Conservation (phyloP, 2,329 filamentous ascomycete species). For the Aspergillus sp. region DNA sequence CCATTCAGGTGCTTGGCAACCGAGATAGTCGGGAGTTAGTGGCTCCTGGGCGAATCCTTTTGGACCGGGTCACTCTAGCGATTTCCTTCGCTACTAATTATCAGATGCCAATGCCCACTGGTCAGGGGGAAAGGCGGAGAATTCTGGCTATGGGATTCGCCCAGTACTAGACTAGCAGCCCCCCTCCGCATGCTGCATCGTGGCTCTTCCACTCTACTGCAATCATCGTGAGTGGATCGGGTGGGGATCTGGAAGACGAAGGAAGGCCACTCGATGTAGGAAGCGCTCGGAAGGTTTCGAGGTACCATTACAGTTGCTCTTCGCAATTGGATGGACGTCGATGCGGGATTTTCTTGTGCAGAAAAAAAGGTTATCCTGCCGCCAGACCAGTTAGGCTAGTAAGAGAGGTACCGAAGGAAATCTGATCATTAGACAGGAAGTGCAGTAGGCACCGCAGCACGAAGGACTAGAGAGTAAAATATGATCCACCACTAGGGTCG, state of each 20-base stretch:
- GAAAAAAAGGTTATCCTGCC: constrained; percentile 6
- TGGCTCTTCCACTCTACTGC: constrained; percentile 3
- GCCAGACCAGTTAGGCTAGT: not conserved
- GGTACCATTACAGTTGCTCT: not conserved
- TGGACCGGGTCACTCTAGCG: constrained; percentile 3
- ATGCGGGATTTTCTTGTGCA: constrained; percentile 9
- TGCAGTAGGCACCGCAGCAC: not conserved
- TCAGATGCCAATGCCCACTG: constrained; percentile 8
- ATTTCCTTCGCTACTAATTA: constrained; percentile 4
- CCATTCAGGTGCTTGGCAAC: constrained; percentile 9
- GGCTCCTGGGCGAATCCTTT: constrained; percentile 17
- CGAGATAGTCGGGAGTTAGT: constrained; percentile 15
- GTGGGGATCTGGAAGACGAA: constrained; percentile 1
- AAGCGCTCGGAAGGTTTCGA: constrained; percentile 2
- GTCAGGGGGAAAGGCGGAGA: constrained; percentile 12
- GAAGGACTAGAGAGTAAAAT: not conserved
- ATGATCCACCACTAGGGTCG: constrained; percentile 10
- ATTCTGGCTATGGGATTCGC: constrained; percentile 3
- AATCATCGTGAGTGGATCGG: constrained; percentile 6
- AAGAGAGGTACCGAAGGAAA: not conserved
- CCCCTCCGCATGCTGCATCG: not conserved
- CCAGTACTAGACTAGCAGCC: not conserved
- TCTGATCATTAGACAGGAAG: constrained; percentile 6
- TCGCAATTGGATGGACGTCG: not conserved
- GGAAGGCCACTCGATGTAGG: constrained; percentile 5